Conservation (phyloP, 2,329 filamentous ascomycete species). For the Alternaria brassicae region DNA sequence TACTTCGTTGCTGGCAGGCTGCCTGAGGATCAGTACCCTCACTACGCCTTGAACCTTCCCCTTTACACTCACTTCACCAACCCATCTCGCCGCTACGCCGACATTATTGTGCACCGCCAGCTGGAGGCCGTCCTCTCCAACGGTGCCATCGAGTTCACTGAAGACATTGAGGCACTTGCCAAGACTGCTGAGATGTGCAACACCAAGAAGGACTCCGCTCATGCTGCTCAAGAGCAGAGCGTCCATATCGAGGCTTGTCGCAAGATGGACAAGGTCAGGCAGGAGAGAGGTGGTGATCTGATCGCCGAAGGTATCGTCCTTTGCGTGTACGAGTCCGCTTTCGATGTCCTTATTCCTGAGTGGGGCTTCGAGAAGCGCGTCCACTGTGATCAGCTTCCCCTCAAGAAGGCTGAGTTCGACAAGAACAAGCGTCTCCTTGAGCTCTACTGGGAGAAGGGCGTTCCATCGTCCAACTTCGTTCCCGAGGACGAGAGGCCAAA, state of each 20-base stretch:
- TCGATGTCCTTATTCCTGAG: slow-evolving; percentile 96
- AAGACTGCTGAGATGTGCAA: slow-evolving; percentile 97
- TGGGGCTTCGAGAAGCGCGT: slow-evolving; percentile 99
- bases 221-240: slow-evolving; percentile 97
- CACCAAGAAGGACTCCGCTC: slow-evolving; percentile 98
- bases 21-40: slow-evolving; percentile 76
- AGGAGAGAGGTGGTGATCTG: slow-evolving; percentile 86
- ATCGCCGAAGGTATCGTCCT: slow-evolving; percentile 96
- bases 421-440: slow-evolving; percentile 95
- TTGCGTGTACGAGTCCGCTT: slow-evolving; percentile 97
- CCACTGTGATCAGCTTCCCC: slow-evolving; percentile 94
- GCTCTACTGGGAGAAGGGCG: slow-evolving; percentile 99
- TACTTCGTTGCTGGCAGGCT: slow-evolving; percentile 89
- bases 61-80: slow-evolving; percentile 98
- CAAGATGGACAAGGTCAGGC: slow-evolving; percentile 89
- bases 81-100: slow-evolving; percentile 91
- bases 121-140: slow-evolving; percentile 85
- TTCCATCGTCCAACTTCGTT: slow-evolving; percentile 93
- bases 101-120: slow-evolving; percentile 94
- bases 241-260: slow-evolving; percentile 98
- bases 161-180: slow-evolving; percentile 84
- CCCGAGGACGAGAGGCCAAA: slow-evolving; percentile 97
- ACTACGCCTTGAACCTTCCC: slow-evolving; percentile 91
- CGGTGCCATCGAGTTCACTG: slow-evolving; percentile 81
- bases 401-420: slow-evolving; percentile 99